These are phyloP conservation scores for Phellinidium pouzarii DNA, from an alignment of 1,284 basidiomycete genomes.

Conservation along the genomic window DNA sequence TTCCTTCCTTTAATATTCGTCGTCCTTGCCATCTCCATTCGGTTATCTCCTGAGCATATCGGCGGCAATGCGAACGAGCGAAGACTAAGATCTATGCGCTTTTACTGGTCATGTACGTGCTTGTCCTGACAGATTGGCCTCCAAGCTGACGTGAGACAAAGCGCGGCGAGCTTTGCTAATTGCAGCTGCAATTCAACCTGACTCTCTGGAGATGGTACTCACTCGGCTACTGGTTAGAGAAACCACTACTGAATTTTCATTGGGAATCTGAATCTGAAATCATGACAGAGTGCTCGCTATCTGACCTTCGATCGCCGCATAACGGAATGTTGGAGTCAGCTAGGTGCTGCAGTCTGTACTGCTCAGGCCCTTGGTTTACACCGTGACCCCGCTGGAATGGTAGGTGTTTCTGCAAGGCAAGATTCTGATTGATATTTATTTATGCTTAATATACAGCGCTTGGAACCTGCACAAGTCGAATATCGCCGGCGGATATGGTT, in stretches of 20 bases:
- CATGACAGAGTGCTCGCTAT: constrained; percentile 76
- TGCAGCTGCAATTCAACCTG: constrained; percentile 85
- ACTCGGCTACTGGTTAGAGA: constrained; percentile 68
- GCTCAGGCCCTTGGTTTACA: constrained; percentile 93
- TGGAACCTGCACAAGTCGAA: constrained; percentile 78
- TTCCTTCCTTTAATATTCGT: constrained; percentile 90
- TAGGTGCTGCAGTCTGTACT: constrained; percentile 88
- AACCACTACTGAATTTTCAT: constrained; percentile 24
- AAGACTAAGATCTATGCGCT: constrained; percentile 74
- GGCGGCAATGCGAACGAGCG: constrained; percentile 71
- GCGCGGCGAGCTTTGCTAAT: constrained; percentile 82
- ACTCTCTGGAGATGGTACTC: constrained; percentile 85
- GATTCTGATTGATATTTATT: constrained; percentile 5
- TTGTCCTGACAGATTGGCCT: constrained; percentile 3
- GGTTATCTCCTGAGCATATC: constrained; percentile 80
- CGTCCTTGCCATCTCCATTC: constrained; percentile 84
- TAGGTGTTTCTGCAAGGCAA: constrained; percentile 32
- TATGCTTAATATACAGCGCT: constrained; percentile 38
- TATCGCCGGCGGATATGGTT: constrained; percentile 88
- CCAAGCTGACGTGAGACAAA: constrained; percentile 28
- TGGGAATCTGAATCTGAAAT: constrained; percentile 9
- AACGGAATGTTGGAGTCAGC: constrained; percentile 92
- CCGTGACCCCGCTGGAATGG: constrained; percentile 83
- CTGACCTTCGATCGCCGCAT: constrained; percentile 84
- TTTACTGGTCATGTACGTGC: constrained; percentile 88